phyloP scores from a whole-genome alignment of 176 grass and related monocot genomes.

The Triticum monococcum region DNA sequence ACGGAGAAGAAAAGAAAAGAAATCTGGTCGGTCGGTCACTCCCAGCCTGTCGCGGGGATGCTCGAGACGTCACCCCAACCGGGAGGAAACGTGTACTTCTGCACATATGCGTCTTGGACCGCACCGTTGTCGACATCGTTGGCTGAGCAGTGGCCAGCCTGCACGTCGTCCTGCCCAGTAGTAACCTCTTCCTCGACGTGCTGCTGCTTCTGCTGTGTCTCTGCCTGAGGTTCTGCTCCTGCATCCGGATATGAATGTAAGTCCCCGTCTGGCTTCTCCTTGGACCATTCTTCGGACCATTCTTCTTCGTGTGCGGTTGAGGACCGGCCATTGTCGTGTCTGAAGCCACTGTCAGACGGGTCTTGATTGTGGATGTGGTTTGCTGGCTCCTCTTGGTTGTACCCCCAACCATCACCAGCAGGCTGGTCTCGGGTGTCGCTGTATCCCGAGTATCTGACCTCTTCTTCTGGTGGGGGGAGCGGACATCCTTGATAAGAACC shows the following conservation, averaged over 20 bases:
- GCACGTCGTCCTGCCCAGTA: neutral
- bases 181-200: neutral
- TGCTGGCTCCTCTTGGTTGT: conserved; percentile 28
- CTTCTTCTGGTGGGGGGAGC: conserved; percentile 70
- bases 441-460: conserved; percentile 2
- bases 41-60: conserved; percentile 59
- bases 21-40: conserved; percentile 28
- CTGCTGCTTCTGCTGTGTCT: conserved; percentile 16
- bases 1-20: neutral
- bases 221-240: conserved; percentile 12
- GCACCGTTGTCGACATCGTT: neutral
- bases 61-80: conserved; percentile 49
- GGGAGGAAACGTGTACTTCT: conserved; percentile 37
- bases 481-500: conserved; percentile 85
- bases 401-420: conserved; percentile 22
- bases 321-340: neutral
- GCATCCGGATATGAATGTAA: conserved; percentile 1
- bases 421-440: conserved; percentile 16
- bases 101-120: neutral
- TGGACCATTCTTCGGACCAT: conserved; percentile 2
- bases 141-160: neutral
- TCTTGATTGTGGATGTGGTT: conserved; percentile 21
- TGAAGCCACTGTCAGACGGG: conserved; percentile 7
- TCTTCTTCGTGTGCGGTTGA: conserved; percentile 1
- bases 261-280: conserved; percentile 31